Conservation (phyloP, 116 monocot species). For the Trichopus zeylanicus region DNA sequence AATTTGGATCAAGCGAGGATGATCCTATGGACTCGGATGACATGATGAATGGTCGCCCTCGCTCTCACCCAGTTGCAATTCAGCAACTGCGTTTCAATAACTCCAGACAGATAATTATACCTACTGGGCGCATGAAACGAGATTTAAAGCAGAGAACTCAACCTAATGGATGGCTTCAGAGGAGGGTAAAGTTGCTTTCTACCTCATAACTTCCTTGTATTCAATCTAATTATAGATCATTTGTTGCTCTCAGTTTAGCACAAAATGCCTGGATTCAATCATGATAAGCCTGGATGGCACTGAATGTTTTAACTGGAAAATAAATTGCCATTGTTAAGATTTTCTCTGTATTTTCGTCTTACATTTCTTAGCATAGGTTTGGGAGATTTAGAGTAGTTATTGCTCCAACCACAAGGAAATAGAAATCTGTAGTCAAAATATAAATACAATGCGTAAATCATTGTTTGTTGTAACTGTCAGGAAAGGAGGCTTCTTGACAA, state of each 20-base stretch:
- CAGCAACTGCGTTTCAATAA: conserved; percentile 24
- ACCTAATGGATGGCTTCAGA: conserved; percentile 39
- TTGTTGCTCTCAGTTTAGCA: not conserved
- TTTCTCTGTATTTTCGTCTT: no score
- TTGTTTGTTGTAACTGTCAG: no score
- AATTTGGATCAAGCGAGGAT: conserved; percentile 81
- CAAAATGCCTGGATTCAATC: no score
- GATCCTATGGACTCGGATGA: conserved; percentile 90
- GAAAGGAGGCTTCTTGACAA: no score
- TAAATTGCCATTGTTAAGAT: no score
- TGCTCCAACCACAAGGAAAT: no score
- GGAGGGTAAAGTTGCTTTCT: conserved; percentile 31
- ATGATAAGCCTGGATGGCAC: no score
- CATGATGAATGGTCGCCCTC: conserved; percentile 34
- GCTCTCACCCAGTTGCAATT: conserved; percentile 21
- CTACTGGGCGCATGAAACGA: conserved; percentile 45
- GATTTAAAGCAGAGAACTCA: conserved; percentile 42
- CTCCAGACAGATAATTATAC: conserved; percentile 30
- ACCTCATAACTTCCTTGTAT: not conserved
- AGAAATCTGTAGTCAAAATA: no score
- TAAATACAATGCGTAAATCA: no score
- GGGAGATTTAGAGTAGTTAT: no score
- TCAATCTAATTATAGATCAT: not conserved
- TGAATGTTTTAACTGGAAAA: no score
- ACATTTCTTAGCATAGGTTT: no score